Evolutionary conservation across 169 alveolate species (phyloP), one percentile per base, ranked within the genome.

Genomic region (Plasmodium gallinaceum): DNA sequence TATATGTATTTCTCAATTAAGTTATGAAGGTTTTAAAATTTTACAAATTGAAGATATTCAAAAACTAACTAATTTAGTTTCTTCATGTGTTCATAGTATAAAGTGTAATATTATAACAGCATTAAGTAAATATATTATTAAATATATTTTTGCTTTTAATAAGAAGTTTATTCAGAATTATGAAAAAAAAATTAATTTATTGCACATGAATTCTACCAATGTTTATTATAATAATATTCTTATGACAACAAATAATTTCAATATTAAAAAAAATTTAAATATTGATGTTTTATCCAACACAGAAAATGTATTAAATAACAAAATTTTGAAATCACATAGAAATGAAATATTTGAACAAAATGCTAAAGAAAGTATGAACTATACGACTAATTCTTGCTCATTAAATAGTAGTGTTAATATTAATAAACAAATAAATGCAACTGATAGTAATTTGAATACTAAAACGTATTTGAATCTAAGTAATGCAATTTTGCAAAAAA

Each of bases 191-290:
- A 86, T 86, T 9, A 86, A 86, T 39, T 24, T 86, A 14, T 20
- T 86, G n/a, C 87, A 86, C 61, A 86, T 72, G n/a, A 69, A 86
- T 45, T 86, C 92, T 0, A 72, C 92, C n/a, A 86, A 86, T 60
- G 75, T 86, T 1, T 86, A 86, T 74, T 86, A 58, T 39, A 86
- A 86, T 24, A 86, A 86, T 37, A 72, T 86, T 24, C 85, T 42
- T 42, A 43, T 74, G 6, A 54, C 86, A 5, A 14, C 18, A 65
- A 51, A 52, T 52, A 72, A 72, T 72, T 10, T 52, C 26, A 16
- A 72, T 24, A 37, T 26, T 24, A 51, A 52, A 14, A 72, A 72
- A n/a, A 37, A 54, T 7, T 24, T 26, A 61, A 46, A 68, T 18
- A 12, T 8, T 46, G 37, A 48, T 46, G 16, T 7, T n/a, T 42